Conservation (phyloP, 2,329 filamentous ascomycete genomes). For the Incumbomyces lentus region DNA sequence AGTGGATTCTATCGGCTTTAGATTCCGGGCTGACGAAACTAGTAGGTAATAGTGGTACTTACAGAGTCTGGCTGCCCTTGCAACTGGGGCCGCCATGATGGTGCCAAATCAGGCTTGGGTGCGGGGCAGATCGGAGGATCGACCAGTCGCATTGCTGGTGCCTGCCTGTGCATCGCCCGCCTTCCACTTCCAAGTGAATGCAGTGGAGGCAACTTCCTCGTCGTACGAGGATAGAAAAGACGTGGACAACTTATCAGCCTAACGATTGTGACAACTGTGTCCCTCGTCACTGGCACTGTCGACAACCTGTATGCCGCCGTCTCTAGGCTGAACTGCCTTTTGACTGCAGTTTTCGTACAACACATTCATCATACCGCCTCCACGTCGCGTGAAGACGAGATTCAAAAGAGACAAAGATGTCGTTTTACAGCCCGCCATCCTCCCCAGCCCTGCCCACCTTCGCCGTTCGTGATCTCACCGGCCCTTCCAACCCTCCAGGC, state of each 20-base stretch:
- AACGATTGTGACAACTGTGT: too few species aligned
- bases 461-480: constrained; percentile 18
- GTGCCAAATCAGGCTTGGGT: not conserved
- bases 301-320: too few species aligned
- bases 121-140: not conserved
- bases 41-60: not conserved
- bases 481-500: constrained; percentile 19
- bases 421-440: not conserved
- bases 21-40: too few species aligned
- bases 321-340: too few species aligned
- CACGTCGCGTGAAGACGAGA: not conserved
- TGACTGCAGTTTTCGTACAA: too few species aligned
- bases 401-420: constrained; percentile 5
- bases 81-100: not conserved
- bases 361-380: not conserved
- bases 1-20: too few species aligned
- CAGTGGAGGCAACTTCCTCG: too few species aligned
- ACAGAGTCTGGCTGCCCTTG: not conserved
- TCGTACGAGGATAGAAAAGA: too few species aligned
- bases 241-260: too few species aligned
- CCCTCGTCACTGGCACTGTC: too few species aligned
- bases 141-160: not conserved
- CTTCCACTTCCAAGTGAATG: not conserved
- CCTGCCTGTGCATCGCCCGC: not conserved
- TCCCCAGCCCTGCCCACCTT: constrained; percentile 17